Base-by-base conservation (phyloP, 345 rosid species). In the Punica granatum region DNA sequence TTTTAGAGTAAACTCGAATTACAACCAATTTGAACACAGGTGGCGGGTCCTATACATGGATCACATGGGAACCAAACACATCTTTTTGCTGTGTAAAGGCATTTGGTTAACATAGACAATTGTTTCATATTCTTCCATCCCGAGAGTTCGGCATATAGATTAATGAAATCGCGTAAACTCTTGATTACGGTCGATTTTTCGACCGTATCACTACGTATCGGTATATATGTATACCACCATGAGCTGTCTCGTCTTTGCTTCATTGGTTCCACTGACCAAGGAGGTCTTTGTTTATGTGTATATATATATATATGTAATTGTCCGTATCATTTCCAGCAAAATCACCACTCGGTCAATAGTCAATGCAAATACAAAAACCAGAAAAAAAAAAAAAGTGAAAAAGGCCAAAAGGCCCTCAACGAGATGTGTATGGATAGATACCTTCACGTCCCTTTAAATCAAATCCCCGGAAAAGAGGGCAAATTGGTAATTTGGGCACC, bases 391-490 rank as follows among this genome's bases (percentile, higher is more conserved):
- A 35, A n/a, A 63, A 41, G 26, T 23, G 31, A 15, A 35, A 34
- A 37, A n/a, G 46, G 44, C 42, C 25, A 62, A 62, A 62, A 62
- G 42, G 66, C 42, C 46, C 66, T 1, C 46, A n/a, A 7, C 64
- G 8, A 6, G 16, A 61, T 32, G 58, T n/a, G 26, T 23, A 26
- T 11, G 33, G 33, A 7, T 5, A 37, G 41, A 30, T 4, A 2
- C 33, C 34, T 12, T 21, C 3, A 30, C 15, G 1, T 3, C 30
- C 66, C 66, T 63, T 63, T 63, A 36, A 63, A 63, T 63, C 44
- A 41, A 63, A 63, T 41, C 44, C 31, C 18, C 10, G 8, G 7
- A 28, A 8, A 4, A 15, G 15, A 21, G 46, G 46, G 30, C 16
- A 35, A 35, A 18, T 34, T 33, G 26, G 65, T 61, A 33, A 61